Conservation (phyloP, 768 basidiomycete species). For the Termitomyces titanicus region DNA sequence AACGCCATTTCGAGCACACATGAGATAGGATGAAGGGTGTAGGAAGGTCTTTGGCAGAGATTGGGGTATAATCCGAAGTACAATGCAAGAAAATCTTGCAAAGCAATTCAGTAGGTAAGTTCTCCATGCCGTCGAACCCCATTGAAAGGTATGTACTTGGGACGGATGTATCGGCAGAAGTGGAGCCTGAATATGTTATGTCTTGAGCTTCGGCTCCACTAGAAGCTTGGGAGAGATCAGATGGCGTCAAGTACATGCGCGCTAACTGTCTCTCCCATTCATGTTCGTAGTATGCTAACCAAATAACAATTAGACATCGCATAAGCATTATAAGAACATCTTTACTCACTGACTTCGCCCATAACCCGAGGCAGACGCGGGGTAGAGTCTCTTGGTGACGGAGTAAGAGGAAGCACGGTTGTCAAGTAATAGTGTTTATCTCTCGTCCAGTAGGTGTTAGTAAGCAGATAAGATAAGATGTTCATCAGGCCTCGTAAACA, state of each 20-base stretch:
- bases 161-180: background rate
- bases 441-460: background rate
- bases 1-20: conserved; percentile 10
- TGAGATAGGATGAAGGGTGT: background rate
- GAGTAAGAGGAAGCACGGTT: background rate
- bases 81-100: conserved; percentile 9
- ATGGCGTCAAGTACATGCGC: background rate
- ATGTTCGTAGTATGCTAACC: background rate
- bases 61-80: background rate
- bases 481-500: no score
- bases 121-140: background rate
- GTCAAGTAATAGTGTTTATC: background rate
- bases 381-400: background rate
- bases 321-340: background rate
- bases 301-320: background rate
- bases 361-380: background rate
- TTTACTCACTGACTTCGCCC: conserved; percentile 8
- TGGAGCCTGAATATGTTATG: background rate
- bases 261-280: conserved; percentile 6
- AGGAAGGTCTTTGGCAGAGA: background rate
- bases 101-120: conserved; percentile 8
- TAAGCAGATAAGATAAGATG: no score
- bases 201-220: background rate
- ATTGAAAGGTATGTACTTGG: background rate
- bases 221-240: background rate